Base-by-base conservation (phyloP, 371 early-diverging fungal species). In the Actinomortierella ambigua region DNA sequence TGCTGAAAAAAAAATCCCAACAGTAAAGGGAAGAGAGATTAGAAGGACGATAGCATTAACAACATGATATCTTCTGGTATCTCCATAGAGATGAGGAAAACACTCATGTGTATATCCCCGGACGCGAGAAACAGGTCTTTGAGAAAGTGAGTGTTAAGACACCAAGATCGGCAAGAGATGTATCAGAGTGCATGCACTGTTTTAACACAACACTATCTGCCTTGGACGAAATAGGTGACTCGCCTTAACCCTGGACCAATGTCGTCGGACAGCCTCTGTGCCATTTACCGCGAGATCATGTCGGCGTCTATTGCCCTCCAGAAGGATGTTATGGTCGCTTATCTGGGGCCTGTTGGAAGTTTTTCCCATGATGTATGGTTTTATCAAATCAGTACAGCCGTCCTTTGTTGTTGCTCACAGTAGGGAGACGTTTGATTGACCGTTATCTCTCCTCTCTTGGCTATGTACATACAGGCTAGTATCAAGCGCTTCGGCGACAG, bases 271-370 rank as follows among this genome's bases (percentile, higher is more conserved):
- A 85, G 90, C 0, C 76, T 95, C 7, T 85, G 88, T 55, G 87
- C 94, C 24, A 95, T 96, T 44, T 96, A 92, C 70, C 84, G 94
- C 51, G 96, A 95, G 81, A 91, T 95, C 75, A 94, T 94, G 93
- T 94, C 94, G 1, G 93, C 94, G 0, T 92, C 93, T 9, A 92
- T 95, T 59, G 89, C 93, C 5, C 80, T 95, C 26, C 93, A 93
- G 78, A 85, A 89, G 51, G 88, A 93, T 20, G 85, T 90, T 8
- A 81, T 87, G 5, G 85, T 98, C 27, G 95, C 93, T 17, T 97
- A 91, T 67, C 85, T 98, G 14, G 98, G 98, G 4, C 97, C 98
- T 4, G 82, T 86, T 2, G 98, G 97, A 29, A 91, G 95, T n/a
- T 95, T 92, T 78, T 86, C 96, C n/a, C 93, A 95, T 70, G 93